A percentile compares a stretch with the other conserved stretches of the same genome.
phyloP scores from a whole-genome alignment of 78 protist species.

The Dictyostelium citrinum region DNA sequence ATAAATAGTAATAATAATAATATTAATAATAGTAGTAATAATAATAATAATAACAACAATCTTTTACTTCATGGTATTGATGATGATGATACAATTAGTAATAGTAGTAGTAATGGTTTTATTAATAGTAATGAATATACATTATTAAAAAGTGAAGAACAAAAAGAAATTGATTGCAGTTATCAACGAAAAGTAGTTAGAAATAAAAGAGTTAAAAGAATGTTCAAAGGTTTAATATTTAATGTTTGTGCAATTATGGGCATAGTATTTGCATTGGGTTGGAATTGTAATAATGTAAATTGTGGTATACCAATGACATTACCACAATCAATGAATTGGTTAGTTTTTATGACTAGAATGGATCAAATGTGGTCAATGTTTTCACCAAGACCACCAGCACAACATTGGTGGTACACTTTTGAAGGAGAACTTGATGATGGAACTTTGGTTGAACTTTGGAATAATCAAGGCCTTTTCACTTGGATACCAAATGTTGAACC shows the following conservation, averaged over 20 bases:
- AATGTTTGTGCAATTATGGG: conserved; percentile 20
- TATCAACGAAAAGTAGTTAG: conserved; percentile 2
- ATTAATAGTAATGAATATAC: not conserved
- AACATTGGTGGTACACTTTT: conserved; percentile 69
- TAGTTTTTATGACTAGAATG: not conserved
- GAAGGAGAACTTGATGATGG: conserved; percentile 63
- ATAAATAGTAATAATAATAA: not conserved
- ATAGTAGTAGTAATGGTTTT: not conserved
- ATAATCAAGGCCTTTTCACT: conserved; percentile 50
- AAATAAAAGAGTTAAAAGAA: not conserved
- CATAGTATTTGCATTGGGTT: conserved; percentile 32
- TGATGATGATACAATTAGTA: not conserved
- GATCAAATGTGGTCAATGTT: conserved; percentile 79
- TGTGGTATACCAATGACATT: not conserved
- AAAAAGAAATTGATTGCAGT: not conserved
- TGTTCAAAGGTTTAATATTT: not conserved
- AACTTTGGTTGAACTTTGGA: conserved; percentile 24
- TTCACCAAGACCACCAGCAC: conserved; percentile 73
- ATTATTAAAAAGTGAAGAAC: not conserved
- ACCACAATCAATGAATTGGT: conserved; percentile 32
- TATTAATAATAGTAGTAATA: not conserved
- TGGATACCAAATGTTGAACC: conserved; percentile 50
- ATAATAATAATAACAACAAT: not conserved
- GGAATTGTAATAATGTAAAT: conserved; percentile 6
- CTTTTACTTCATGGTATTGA: not conserved